These are phyloP conservation scores for Rosa rugosa DNA, from an alignment of 306 rosid genomes.

Conservation along the genomic window DNA sequence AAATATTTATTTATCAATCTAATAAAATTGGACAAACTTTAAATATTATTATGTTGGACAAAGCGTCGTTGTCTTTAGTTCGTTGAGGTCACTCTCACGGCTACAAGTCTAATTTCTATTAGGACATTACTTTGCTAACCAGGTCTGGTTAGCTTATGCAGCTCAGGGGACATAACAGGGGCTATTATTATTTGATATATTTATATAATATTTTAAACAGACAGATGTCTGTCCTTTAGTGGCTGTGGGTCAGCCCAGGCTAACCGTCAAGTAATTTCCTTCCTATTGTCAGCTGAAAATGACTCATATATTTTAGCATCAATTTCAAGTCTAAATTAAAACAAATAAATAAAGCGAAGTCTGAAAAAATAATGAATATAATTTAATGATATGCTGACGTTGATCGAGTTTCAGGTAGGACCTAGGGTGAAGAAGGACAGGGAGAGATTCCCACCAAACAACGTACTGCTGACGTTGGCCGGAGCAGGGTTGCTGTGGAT, in stretches of 20 bases:
- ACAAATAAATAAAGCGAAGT: not conserved
- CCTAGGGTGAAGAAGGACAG: slow-evolving; percentile 57
- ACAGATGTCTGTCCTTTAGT: too few relatives aligned
- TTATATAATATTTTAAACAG: too few relatives aligned
- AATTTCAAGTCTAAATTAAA: not conserved
- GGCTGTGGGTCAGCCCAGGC: too few relatives aligned
- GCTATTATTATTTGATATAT: too few relatives aligned
- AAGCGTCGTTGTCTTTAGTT: not conserved
- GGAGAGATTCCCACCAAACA: slow-evolving; percentile 76
- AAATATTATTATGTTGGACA: not conserved
- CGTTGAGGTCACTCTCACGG: not conserved
- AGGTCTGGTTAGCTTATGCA: too few relatives aligned
- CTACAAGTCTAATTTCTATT: not conserved
- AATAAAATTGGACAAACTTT: not conserved
- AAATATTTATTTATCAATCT: not conserved
- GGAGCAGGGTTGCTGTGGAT: slow-evolving; percentile 73
- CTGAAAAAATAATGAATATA: not conserved
- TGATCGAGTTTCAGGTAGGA: slow-evolving; percentile 46
- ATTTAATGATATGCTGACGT: too few relatives aligned
- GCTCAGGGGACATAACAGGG: too few relatives aligned
- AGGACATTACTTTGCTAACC: too few relatives aligned
- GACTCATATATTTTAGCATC: not conserved
- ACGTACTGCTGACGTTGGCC: slow-evolving; percentile 55
- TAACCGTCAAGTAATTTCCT: too few relatives aligned
- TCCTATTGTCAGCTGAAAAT: not conserved